phyloP scores from a whole-genome alignment of 352 stramenopile species.

The Phytophthora cryptogea region DNA sequence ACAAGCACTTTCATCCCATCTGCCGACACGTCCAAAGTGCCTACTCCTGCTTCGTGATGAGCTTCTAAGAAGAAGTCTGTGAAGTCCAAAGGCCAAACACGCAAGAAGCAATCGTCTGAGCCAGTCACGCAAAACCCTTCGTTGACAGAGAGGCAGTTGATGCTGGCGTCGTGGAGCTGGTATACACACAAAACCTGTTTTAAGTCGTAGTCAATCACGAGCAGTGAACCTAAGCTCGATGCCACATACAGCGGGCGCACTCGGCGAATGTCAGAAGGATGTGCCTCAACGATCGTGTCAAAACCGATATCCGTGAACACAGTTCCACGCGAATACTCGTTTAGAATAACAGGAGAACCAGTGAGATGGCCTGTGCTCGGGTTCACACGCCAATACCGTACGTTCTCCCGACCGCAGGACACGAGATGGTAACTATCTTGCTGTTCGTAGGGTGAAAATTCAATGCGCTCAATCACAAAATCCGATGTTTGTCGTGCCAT shows the following conservation, averaged over 20 bases:
- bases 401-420: conserved; percentile 90
- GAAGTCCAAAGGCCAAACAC: conserved; percentile 93
- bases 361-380: conserved; percentile 57
- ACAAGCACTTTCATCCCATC: conserved; percentile 86
- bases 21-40: conserved; percentile 62
- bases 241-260: conserved; percentile 78
- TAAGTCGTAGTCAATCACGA: conserved; percentile 86
- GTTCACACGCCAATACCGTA: conserved; percentile 90
- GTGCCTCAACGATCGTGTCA: conserved; percentile 62
- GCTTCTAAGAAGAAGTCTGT: conserved; percentile 92
- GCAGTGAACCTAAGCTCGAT: conserved; percentile 73
- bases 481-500: conserved; percentile 88
- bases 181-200: conserved; percentile 89
- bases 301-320: conserved; percentile 89
- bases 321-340: conserved; percentile 88
- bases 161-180: conserved; percentile 84
- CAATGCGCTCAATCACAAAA: conserved; percentile 70
- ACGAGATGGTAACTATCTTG: conserved; percentile 67
- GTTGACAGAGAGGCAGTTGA: conserved; percentile 86
- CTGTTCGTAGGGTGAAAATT: conserved; percentile 86
- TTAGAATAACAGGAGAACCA: conserved; percentile 84
- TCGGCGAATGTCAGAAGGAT: conserved; percentile 58
- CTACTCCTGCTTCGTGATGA: conserved; percentile 76
- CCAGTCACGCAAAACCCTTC: conserved; percentile 91
- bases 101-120: conserved; percentile 84